Conservation (phyloP, 1,284 basidiomycete species). For the Naganishia cerealis region DNA sequence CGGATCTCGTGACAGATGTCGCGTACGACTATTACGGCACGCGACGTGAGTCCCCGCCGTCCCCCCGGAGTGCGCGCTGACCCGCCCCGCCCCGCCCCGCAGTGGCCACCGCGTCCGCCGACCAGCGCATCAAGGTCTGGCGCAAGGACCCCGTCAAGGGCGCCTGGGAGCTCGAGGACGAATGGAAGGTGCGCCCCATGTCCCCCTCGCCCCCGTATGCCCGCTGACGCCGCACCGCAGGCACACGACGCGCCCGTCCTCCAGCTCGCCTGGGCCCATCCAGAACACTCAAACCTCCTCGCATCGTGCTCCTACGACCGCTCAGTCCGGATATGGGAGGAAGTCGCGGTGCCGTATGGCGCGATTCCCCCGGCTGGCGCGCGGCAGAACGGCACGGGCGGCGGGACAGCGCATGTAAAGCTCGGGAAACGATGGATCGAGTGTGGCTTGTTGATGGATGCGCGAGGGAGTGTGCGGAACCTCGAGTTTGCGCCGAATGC, state of each 20-base stretch:
- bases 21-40: slow-evolving; percentile 87
- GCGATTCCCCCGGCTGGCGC: too few relatives aligned
- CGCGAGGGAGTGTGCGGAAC: slow-evolving; percentile 75
- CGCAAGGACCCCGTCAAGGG: slow-evolving; percentile 67
- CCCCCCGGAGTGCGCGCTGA: too few relatives aligned
- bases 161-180: slow-evolving; percentile 72
- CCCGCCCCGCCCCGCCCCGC: slow-evolving; percentile 56
- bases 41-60: slow-evolving; percentile 62
- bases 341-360: slow-evolving; percentile 51
- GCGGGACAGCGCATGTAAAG: slow-evolving; percentile 31
- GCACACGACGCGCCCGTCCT: slow-evolving; percentile 85
- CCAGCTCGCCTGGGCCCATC: slow-evolving; percentile 81
- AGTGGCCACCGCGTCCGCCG: slow-evolving; percentile 53
- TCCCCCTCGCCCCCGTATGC: not conserved
- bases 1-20: slow-evolving; percentile 62
- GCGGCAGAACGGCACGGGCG: too few relatives aligned
- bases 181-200: slow-evolving; percentile 75
- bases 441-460: slow-evolving; percentile 71
- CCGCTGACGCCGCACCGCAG: too few relatives aligned
- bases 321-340: slow-evolving; percentile 86
- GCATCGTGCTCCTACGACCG: slow-evolving; percentile 83
- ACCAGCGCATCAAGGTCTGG: slow-evolving; percentile 77
- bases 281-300: slow-evolving; percentile 79
- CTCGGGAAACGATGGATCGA: slow-evolving; percentile 63
- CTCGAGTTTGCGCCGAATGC: slow-evolving; percentile 74